Base-by-base conservation (phyloP, 805 yeast species). In the Phaffomyces opuntiae region DNA sequence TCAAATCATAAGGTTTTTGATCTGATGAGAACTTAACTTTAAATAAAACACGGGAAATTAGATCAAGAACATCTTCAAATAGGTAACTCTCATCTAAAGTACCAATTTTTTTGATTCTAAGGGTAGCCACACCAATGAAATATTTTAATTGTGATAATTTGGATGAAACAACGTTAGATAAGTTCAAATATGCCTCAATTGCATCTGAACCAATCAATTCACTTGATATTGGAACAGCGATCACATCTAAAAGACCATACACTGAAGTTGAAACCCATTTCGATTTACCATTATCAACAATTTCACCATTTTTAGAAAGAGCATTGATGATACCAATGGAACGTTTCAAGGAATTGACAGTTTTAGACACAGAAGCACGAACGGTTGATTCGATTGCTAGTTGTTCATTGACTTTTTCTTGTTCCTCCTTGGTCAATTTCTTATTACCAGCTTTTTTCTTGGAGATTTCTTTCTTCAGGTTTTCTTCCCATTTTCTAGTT, bases 401-500 rank as follows among this genome's bases (percentile, higher is more conserved):
- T 57, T 87, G 91, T 39, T 75, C 78, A 39, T 74, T 74, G 2
- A 86, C 81, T 43, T 76, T 60, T 0, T 58, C 67, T 50, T 79
- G 85, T 49, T 93, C 96, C 57, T 90, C 97, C 52, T 80, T 83
- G 3, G 95, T 74, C 36, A 82, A 68, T 57, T 84, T 85, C 63
- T 74, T 81, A 21, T 55, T 44, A 36, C 48, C 57, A n/a, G 59
- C 53, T 50, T 75, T 72, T 60, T 80, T 80, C 44, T 72, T 71
- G 1, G 83, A 81, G 34, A 89, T 70, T 57, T 88, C 91, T 51
- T 80, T 79, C 55, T 91, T 78, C 31, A 93, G 75, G 43, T 77
- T 76, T 53, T 83, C 89, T 60, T 93, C 99, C 98, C 98, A 91
- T 61, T 87, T 80, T 48, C 77, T 67, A 2, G 90, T 84, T 55